Evolutionary conservation across 306 rosid species (phyloP).

Genomic region (Cicer yamashitae): DNA sequence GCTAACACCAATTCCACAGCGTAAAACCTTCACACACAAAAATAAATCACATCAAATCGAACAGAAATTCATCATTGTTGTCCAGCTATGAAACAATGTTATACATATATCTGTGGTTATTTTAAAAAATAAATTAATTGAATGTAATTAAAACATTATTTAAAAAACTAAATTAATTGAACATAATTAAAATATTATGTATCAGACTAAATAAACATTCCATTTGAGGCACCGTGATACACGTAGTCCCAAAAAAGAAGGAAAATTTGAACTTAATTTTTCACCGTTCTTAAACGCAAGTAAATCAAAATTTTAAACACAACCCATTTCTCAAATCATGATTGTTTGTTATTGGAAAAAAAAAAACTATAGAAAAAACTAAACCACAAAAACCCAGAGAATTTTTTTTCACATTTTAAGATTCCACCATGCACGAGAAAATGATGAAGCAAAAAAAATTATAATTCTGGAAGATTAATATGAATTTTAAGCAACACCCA

Average conservation of each 20-base stretch:
- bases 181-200: too few relatives aligned
- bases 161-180: too few relatives aligned
- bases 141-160: too few relatives aligned
- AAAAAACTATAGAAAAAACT: background rate
- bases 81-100: background rate
- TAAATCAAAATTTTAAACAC: background rate
- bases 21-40: constrained; percentile 60
- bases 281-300: background rate
- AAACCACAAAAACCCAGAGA: background rate
- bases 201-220: too few relatives aligned
- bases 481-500: background rate
- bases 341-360: background rate
- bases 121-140: too few relatives aligned
- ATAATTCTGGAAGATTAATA: background rate
- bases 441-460: background rate
- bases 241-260: background rate
- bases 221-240: too few relatives aligned
- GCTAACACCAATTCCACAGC: constrained; percentile 85
- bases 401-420: background rate
- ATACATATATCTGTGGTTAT: too few relatives aligned
- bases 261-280: background rate
- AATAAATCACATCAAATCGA: background rate
- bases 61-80: background rate
- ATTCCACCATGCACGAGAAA: background rate
- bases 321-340: background rate